Evolutionary conservation across 1,139 yeast genomes (phyloP).

Genomic region (Debaryomyces fabryi): DNA sequence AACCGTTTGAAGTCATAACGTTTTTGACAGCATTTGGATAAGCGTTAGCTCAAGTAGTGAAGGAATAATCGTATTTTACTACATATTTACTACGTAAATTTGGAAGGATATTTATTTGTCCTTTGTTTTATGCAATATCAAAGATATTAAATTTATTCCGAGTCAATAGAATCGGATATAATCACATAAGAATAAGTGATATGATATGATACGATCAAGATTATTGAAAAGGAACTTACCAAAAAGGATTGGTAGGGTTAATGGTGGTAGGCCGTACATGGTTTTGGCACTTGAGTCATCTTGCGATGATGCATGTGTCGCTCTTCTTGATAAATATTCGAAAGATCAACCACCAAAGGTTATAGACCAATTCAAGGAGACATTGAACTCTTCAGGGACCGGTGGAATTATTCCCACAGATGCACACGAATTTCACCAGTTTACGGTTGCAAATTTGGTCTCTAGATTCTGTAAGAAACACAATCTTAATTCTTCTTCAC

Average conservation of each 20-base stretch:
- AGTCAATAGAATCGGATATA: background rate
- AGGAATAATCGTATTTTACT: background rate
- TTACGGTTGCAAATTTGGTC: conserved; percentile 39
- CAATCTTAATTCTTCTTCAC: conserved; percentile 24
- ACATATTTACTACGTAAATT: too few relatives aligned
- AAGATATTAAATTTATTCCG: background rate
- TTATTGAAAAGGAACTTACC: background rate
- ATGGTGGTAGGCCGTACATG: conserved; percentile 39
- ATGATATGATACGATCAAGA: conserved; percentile 2
- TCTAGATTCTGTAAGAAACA: conserved; percentile 30
- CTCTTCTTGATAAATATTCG: conserved; percentile 59
- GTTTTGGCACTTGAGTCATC: conserved; percentile 90
- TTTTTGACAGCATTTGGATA: background rate
- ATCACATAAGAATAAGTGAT: background rate
- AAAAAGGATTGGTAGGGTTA: background rate
- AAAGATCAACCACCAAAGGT: conserved; percentile 46
- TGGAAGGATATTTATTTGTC: background rate
- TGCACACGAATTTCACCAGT: conserved; percentile 81
- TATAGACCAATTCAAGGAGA: conserved; percentile 61
- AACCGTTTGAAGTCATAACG: background rate
- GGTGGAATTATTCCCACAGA: conserved; percentile 92
- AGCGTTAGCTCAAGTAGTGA: background rate
- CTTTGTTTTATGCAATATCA: background rate
- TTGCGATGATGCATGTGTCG: conserved; percentile 94
- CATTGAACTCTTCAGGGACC: conserved; percentile 62